Evolutionary conservation across 257 asterid genomes (phyloP).

Genomic region (Forsythia suspensa): DNA sequence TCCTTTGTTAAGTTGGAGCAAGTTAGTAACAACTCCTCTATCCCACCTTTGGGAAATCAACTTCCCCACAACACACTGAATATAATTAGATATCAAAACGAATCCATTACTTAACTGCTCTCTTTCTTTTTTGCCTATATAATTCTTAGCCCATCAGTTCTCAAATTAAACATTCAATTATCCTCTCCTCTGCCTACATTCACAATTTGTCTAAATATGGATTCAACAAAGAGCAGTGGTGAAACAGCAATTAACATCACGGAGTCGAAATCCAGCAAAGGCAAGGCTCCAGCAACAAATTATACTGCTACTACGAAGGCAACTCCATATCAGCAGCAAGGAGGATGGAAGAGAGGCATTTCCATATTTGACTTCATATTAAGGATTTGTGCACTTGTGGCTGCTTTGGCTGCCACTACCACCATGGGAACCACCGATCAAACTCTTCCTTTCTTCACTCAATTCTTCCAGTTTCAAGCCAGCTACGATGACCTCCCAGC

Average conservation of each 20-base stretch:
- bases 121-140: slow-evolving; percentile 7
- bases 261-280: slow-evolving; percentile 47
- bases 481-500: slow-evolving; percentile 81
- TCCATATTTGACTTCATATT: slow-evolving; percentile 72
- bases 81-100: slow-evolving; percentile 18
- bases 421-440: slow-evolving; percentile 86
- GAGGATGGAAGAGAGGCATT: slow-evolving; percentile 58
- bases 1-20: slow-evolving; percentile 36
- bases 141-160: slow-evolving; percentile 1
- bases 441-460: slow-evolving; percentile 79
- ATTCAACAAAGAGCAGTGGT: slow-evolving; percentile 22
- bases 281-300: slow-evolving; percentile 23
- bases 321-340: slow-evolving; percentile 26
- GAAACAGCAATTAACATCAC: slow-evolving; percentile 50
- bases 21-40: slow-evolving; percentile 20
- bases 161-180: background rate
- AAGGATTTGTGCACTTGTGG: slow-evolving; percentile 60
- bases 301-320: slow-evolving; percentile 35
- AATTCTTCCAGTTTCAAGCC: slow-evolving; percentile 80
- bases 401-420: slow-evolving; percentile 66
- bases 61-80: background rate
- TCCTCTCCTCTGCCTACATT: background rate
- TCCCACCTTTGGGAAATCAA: background rate
- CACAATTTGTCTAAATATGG: background rate
- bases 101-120: slow-evolving; percentile 26